These are phyloP conservation scores for Plasmodium inui DNA, from an alignment of 169 alveolate genomes.

Conservation along the genomic window DNA sequence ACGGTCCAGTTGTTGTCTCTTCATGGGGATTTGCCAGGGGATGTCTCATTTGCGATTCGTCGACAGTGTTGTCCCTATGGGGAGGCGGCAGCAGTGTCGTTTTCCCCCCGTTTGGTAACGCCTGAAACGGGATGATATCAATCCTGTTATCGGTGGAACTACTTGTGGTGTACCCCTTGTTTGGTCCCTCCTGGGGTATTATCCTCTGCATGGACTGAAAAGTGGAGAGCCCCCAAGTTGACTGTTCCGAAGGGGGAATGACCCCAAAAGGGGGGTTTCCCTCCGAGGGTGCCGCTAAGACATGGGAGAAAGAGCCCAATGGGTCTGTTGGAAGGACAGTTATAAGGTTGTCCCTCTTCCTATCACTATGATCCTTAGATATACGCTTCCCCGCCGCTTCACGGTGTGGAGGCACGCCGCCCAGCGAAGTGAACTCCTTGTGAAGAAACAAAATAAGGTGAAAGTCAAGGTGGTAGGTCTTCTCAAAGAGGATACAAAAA, in stretches of 20 bases:
- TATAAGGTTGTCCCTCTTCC: neutral
- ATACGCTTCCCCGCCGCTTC: neutral
- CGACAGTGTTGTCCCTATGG: neutral
- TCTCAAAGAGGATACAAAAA: slow-evolving; percentile 15
- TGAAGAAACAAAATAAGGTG: slow-evolving; percentile 16
- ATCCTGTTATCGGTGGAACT: neutral
- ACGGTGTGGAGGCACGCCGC: neutral
- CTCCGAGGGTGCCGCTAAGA: neutral
- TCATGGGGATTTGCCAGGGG: neutral
- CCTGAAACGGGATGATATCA: neutral
- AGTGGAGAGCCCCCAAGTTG: too few species aligned
- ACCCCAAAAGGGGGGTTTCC: too few species aligned
- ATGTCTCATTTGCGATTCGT: neutral
- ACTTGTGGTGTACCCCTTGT: neutral
- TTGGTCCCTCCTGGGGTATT: neutral
- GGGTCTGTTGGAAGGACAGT: neutral
- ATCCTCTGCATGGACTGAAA: too few species aligned
- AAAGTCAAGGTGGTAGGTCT: slow-evolving; percentile 21
- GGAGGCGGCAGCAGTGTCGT: neutral
- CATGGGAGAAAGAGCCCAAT: neutral
- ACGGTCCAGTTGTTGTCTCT: neutral
- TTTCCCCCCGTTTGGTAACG: neutral
- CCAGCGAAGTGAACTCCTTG: slow-evolving; percentile 32
- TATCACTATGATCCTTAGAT: neutral
- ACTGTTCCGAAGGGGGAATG: too few species aligned